These are phyloP conservation scores for Tuber calosporum DNA, from an alignment of 495 filamentous ascomycete genomes.

Conservation along the genomic window DNA sequence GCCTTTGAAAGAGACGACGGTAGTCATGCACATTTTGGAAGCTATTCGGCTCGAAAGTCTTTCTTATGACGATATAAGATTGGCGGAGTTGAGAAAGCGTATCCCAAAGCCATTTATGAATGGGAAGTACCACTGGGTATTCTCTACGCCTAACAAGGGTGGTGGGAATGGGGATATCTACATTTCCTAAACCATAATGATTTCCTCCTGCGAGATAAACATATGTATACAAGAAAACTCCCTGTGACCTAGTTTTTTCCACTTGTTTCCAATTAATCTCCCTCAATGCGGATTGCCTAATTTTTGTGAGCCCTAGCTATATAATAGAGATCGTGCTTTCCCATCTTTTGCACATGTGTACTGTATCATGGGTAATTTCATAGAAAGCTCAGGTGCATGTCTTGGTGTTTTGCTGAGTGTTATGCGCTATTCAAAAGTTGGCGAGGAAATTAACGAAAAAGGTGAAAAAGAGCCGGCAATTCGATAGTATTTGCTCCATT, in stretches of 20 bases:
- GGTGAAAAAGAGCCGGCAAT: background rate
- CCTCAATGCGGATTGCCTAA: background rate
- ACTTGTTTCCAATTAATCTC: background rate
- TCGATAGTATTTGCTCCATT: background rate
- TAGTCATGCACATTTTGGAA: conserved; percentile 20
- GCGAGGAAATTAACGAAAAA: background rate
- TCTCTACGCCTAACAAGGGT: background rate
- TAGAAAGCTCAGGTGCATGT: background rate
- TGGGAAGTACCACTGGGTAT: conserved; percentile 1
- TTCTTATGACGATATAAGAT: conserved; percentile 13
- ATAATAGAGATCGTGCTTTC: background rate
- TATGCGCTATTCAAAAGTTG: background rate
- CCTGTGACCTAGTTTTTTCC: background rate
- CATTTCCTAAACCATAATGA: background rate
- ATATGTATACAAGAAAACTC: background rate
- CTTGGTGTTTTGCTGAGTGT: background rate
- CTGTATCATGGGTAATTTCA: background rate
- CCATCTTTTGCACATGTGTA: background rate
- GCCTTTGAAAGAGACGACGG: conserved; percentile 45
- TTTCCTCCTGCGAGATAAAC: background rate
- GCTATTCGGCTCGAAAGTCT: conserved; percentile 20
- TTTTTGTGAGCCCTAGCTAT: background rate
- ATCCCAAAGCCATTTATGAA: conserved; percentile 5
- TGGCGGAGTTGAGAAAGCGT: conserved; percentile 5
- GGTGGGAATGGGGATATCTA: background rate